These are phyloP conservation scores for Postia placenta DNA, from an alignment of 768 basidiomycete species.

Conservation along the genomic window DNA sequence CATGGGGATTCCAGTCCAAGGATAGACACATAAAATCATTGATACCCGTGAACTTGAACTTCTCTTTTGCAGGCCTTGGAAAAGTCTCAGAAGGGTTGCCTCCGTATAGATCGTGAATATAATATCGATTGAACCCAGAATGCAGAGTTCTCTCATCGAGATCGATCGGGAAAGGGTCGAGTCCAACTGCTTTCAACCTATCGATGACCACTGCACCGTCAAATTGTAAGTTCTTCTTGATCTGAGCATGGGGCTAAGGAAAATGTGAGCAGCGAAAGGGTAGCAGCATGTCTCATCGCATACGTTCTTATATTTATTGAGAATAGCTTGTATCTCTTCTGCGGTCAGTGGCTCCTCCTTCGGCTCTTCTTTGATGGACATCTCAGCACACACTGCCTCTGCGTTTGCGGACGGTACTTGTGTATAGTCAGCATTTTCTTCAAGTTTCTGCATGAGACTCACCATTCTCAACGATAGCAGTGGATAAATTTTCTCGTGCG, in stretches of 20 bases:
- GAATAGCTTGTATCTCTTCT: neutral
- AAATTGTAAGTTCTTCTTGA: constrained; percentile 9
- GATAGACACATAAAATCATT: constrained; percentile 1
- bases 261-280: neutral
- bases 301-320: neutral
- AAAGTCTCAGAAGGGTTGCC: neutral
- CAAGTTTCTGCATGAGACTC: neutral
- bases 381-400: neutral
- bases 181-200: constrained; percentile 4
- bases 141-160: constrained; percentile 7
- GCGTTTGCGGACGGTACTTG: neutral
- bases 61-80: neutral
- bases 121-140: constrained; percentile 4
- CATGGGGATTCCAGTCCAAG: constrained; percentile 13
- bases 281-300: neutral
- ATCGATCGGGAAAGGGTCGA: constrained; percentile 5
- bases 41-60: neutral
- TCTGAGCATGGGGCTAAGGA: constrained; percentile 8
- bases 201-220: constrained; percentile 3
- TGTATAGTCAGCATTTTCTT: neutral
- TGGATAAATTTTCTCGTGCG: neutral
- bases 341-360: neutral
- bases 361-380: neutral
- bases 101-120: constrained; percentile 1
- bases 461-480: neutral